Conservation (phyloP, 768 basidiomycete genomes). For the Russula sp. region DNA sequence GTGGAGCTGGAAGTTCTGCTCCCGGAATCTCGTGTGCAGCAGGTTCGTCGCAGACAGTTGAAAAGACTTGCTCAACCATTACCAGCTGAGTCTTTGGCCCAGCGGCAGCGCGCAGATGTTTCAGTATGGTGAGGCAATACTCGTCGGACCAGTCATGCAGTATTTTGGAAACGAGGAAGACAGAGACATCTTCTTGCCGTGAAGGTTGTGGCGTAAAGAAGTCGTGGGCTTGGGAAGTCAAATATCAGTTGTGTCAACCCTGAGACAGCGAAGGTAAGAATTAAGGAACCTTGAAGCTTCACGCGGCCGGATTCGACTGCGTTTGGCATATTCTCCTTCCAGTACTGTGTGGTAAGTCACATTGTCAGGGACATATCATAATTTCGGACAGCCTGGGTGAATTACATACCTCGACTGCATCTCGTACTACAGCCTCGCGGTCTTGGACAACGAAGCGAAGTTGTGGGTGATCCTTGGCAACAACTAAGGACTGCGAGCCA, state of each 20-base stretch:
- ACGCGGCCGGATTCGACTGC: slow-evolving; percentile 1
- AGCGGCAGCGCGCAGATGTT: slow-evolving; percentile 32
- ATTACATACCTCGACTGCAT: slow-evolving; percentile 4
- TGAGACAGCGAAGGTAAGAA: background rate
- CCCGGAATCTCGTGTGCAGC: slow-evolving; percentile 24
- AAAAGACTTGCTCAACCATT: slow-evolving; percentile 32
- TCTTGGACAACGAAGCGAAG: slow-evolving; percentile 24
- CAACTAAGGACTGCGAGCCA: slow-evolving; percentile 13
- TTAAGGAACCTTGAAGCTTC: slow-evolving; percentile 29
- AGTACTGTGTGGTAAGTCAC: background rate
- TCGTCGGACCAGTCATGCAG: slow-evolving; percentile 40
- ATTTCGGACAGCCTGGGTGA: no score
- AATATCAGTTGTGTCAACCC: background rate
- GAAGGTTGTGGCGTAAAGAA: slow-evolving; percentile 34
- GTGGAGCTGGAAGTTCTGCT: slow-evolving; percentile 23
- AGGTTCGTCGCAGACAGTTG: slow-evolving; percentile 32
- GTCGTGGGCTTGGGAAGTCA: slow-evolving; percentile 26
- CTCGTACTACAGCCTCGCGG: background rate
- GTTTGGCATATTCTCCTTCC: slow-evolving; percentile 11
- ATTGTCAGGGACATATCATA: background rate
- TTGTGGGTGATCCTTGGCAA: slow-evolving; percentile 4
- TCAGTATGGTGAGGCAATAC: slow-evolving; percentile 34
- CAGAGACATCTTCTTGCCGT: slow-evolving; percentile 33
- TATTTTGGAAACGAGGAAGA: slow-evolving; percentile 35
- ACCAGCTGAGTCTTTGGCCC: slow-evolving; percentile 33